phyloP scores from a whole-genome alignment of 176 grass and related monocot genomes.

The Lolium multiflorum region DNA sequence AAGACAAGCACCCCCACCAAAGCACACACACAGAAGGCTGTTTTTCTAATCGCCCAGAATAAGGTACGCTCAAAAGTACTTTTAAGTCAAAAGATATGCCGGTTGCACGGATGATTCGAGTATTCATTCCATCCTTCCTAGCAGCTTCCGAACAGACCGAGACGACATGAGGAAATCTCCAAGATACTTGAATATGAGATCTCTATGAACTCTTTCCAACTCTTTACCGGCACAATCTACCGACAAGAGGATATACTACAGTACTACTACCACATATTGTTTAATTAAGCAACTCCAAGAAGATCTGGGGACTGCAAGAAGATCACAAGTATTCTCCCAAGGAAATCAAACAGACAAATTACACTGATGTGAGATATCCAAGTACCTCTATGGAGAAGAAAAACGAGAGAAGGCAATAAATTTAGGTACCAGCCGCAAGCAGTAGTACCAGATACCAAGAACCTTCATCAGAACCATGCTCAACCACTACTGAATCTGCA shows the following conservation, averaged over 20 bases:
- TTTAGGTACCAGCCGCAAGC: slow-evolving; percentile 41
- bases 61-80: slow-evolving; percentile 55
- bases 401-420: slow-evolving; percentile 27
- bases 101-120: slow-evolving; percentile 39
- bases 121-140: slow-evolving; percentile 56
- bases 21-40: not conserved
- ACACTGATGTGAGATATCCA: slow-evolving; percentile 49
- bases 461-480: slow-evolving; percentile 45
- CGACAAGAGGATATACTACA: slow-evolving; percentile 47
- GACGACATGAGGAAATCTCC: slow-evolving; percentile 49
- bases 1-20: slow-evolving; percentile 41
- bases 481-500: slow-evolving; percentile 51
- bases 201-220: slow-evolving; percentile 37
- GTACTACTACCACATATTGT: not conserved
- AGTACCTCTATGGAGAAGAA: slow-evolving; percentile 38
- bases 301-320: slow-evolving; percentile 43
- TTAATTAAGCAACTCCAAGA: slow-evolving; percentile 41
- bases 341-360: slow-evolving; percentile 45
- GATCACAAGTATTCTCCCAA: slow-evolving; percentile 39
- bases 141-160: slow-evolving; percentile 45
- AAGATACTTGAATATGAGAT: slow-evolving; percentile 49
- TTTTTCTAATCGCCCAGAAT: slow-evolving; percentile 37
- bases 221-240: slow-evolving; percentile 50
- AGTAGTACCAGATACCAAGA: slow-evolving; percentile 46
- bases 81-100: slow-evolving; percentile 60